Evolutionary conservation across 495 filamentous ascomycete species (phyloP).

Genomic region (Penicillium paradoxum): DNA sequence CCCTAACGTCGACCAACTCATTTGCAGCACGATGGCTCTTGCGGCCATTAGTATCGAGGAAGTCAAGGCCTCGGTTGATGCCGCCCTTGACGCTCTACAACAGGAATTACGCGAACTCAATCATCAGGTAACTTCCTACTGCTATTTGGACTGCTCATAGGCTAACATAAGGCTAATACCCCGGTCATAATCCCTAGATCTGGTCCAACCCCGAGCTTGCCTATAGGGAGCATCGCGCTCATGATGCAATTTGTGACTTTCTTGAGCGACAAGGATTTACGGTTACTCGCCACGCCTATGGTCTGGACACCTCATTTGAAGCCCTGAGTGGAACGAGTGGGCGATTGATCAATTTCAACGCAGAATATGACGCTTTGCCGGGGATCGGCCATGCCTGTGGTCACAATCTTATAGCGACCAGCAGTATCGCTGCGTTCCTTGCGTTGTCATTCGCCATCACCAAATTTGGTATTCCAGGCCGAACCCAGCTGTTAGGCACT

Average conservation of each 20-base stretch:
- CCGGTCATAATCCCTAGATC: slow-evolving; percentile 37
- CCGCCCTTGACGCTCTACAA: slow-evolving; percentile 18
- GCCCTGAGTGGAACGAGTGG: slow-evolving; percentile 36
- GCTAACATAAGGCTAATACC: no score
- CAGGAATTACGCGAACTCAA: slow-evolving; percentile 30
- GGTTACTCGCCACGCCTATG: slow-evolving; percentile 50
- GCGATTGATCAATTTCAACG: slow-evolving; percentile 42
- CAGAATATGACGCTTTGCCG: slow-evolving; percentile 52
- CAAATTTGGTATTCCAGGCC: slow-evolving; percentile 46
- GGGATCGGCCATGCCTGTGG: slow-evolving; percentile 63
- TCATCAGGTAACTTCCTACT: slow-evolving; percentile 8
- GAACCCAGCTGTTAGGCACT: slow-evolving; percentile 60
- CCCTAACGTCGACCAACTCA: background rate
- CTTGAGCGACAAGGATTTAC: slow-evolving; percentile 50
- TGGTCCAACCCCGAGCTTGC: slow-evolving; percentile 58
- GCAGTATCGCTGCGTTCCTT: slow-evolving; percentile 55
- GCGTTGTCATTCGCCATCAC: slow-evolving; percentile 50
- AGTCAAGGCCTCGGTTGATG: slow-evolving; percentile 28
- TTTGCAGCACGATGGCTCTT: slow-evolving; percentile 27
- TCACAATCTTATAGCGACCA: slow-evolving; percentile 64
- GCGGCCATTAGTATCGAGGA: slow-evolving; percentile 17
- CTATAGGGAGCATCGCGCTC: slow-evolving; percentile 53
- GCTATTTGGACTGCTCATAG: background rate
- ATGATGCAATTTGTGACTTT: slow-evolving; percentile 53
- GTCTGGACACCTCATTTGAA: slow-evolving; percentile 38